These are phyloP conservation scores for Boletales sp. DNA, from an alignment of 768 basidiomycete species.

Conservation along the genomic window DNA sequence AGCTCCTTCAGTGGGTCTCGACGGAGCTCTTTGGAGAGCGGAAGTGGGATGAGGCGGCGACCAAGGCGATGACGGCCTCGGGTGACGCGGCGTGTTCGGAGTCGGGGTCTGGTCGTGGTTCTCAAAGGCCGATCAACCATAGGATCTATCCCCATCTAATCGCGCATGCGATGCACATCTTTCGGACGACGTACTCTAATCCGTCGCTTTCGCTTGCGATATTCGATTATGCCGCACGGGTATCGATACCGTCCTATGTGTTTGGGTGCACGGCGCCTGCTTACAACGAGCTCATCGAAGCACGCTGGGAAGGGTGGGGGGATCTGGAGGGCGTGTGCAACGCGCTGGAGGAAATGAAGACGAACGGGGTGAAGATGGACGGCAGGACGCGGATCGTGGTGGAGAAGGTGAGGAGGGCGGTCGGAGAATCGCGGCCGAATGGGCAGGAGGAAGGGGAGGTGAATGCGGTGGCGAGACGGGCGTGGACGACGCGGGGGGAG, in stretches of 20 bases:
- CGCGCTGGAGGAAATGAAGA: conserved; percentile 76
- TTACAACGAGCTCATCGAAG: conserved; percentile 85
- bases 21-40: conserved; percentile 62
- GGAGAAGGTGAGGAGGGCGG: conserved; percentile 60
- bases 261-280: conserved; percentile 85
- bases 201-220: conserved; percentile 80
- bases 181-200: conserved; percentile 74
- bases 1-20: conserved; percentile 72
- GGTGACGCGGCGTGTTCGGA: neutral
- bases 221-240: conserved; percentile 74
- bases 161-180: conserved; percentile 70
- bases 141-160: conserved; percentile 73
- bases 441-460: conserved; percentile 35
- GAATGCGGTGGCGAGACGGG: conserved; percentile 36
- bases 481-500: conserved; percentile 40
- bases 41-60: conserved; percentile 46
- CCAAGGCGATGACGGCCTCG: conserved; percentile 32
- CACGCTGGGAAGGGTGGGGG: conserved; percentile 82
- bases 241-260: conserved; percentile 79
- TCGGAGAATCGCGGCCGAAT: conserved; percentile 46
- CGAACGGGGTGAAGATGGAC: conserved; percentile 72
- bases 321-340: conserved; percentile 74
- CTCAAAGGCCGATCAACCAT: conserved; percentile 43
- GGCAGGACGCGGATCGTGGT: conserved; percentile 56
- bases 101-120: neutral